Conservation (phyloP, 106 monocot genomes). For the Amphibolis antarctica region DNA sequence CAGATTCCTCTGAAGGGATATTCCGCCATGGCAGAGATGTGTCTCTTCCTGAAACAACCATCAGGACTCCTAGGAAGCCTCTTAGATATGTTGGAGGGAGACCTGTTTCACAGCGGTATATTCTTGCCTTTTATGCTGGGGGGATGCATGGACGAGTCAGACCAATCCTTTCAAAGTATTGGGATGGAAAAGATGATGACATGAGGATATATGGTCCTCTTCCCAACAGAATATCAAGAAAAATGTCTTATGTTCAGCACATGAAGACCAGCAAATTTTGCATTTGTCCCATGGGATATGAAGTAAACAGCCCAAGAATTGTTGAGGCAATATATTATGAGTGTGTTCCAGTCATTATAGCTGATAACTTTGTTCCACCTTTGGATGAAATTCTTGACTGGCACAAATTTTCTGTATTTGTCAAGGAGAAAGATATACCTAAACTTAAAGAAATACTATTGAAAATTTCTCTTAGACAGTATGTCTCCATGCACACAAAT, state of each 20-base stretch:
- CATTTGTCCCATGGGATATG: constrained; percentile 89
- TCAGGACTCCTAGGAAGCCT: constrained; percentile 46
- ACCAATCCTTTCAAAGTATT: constrained; percentile 49
- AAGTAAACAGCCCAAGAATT: constrained; percentile 90
- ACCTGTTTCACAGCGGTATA: constrained; percentile 43
- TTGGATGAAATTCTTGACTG: constrained; percentile 79
- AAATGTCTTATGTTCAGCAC: constrained; percentile 63
- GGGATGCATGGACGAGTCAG: constrained; percentile 72
- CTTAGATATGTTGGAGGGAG: constrained; percentile 49
- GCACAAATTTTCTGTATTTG: constrained; percentile 65
- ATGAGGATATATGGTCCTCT: constrained; percentile 69
- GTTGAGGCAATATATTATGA: constrained; percentile 90
- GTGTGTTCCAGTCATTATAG: constrained; percentile 88
- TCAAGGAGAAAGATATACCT: constrained; percentile 86
- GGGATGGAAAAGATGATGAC: constrained; percentile 52
- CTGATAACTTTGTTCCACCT: constrained; percentile 74
- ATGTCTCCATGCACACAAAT: constrained; percentile 47
- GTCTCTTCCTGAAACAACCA: constrained; percentile 80
- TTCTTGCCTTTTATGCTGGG: constrained; percentile 86
- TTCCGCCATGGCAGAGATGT: constrained; percentile 65
- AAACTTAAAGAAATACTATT: constrained; percentile 51
- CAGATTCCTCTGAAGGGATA: constrained; percentile 68
- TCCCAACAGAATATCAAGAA: constrained; percentile 42
- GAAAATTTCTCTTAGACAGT: constrained; percentile 38
- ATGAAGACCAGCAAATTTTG: constrained; percentile 90